Conservation (phyloP, 139 green algal species). For the Desmodesmus armatus region DNA sequence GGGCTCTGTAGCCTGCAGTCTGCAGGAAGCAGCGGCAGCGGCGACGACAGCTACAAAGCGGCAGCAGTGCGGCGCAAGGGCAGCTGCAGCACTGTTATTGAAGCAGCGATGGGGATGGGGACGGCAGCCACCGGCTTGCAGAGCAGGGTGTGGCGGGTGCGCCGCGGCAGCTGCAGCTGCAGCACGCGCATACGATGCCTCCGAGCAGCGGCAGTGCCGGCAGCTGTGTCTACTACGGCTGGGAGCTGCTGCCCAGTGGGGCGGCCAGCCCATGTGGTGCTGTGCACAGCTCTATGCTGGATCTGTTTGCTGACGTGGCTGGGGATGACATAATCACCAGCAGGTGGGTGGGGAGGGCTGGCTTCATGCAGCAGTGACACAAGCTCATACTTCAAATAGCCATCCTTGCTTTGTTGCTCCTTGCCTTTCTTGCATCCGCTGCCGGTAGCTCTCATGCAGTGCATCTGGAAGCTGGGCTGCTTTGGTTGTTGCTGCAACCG, state of each 20-base stretch:
- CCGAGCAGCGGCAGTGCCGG: background rate
- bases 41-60: background rate
- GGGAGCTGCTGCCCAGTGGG: conserved; percentile 32
- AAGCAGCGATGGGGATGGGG: no score
- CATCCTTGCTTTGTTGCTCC: background rate
- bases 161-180: background rate
- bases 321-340: conserved; percentile 4
- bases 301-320: conserved; percentile 46
- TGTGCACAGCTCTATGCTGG: conserved; percentile 29
- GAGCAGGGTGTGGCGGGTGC: background rate
- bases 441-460: no score
- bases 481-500: background rate
- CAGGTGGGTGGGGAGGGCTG: background rate
- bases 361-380: background rate
- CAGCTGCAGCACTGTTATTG: no score
- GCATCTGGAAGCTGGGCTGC: background rate
- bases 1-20: no score
- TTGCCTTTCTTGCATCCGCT: no score
- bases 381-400: no score
- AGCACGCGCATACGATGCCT: background rate
- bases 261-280: conserved; percentile 41
- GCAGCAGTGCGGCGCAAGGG: no score
- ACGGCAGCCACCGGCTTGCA: background rate
- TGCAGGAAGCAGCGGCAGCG: background rate
- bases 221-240: background rate